Evolutionary conservation across 2,329 filamentous ascomycete species (phyloP).

Genomic region (Ophiostoma novo-ulmi): DNA sequence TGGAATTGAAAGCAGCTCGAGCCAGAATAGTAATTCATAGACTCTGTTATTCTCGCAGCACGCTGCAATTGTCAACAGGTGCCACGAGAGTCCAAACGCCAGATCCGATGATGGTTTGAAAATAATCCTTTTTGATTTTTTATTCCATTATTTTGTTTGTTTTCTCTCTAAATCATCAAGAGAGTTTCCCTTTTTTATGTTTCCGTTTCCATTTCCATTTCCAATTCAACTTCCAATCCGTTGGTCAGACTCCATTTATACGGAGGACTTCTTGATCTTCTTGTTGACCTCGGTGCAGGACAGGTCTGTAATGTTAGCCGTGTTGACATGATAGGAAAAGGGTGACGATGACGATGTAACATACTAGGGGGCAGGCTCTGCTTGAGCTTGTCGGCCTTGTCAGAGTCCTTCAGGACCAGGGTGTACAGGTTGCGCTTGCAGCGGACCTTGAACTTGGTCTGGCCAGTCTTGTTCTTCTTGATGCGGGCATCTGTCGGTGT

Average conservation of each 20-base stretch:
- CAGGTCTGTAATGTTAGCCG: conserved; percentile 39
- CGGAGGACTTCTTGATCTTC: conserved; percentile 54
- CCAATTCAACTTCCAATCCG: background rate
- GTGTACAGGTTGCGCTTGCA: conserved; percentile 97
- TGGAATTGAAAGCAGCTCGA: conserved; percentile 8
- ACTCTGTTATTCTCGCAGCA: background rate
- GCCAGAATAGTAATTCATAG: background rate
- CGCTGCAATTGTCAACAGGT: no score
- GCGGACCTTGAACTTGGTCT: conserved; percentile 99
- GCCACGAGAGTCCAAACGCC: conserved; percentile 4
- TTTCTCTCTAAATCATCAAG: background rate
- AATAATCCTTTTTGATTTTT: conserved; percentile 6
- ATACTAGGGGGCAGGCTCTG: conserved; percentile 95
- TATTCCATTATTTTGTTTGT: background rate
- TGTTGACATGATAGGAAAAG: background rate
- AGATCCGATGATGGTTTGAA: background rate
- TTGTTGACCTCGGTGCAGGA: conserved; percentile 52
- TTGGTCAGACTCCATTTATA: conserved; percentile 33
- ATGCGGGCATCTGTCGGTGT: conserved; percentile 66
- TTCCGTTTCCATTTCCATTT: background rate
- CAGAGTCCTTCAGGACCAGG: conserved; percentile 93
- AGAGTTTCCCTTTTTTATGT: conserved; percentile 8
- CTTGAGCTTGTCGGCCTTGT: conserved; percentile 99
- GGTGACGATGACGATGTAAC: background rate
- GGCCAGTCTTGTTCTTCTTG: conserved; percentile 89